Percentiles rank a stretch among this genome's conserved stretches.
phyloP scores from a whole-genome alignment of 257 asterid genomes.

The Solanum medicagineum region DNA sequence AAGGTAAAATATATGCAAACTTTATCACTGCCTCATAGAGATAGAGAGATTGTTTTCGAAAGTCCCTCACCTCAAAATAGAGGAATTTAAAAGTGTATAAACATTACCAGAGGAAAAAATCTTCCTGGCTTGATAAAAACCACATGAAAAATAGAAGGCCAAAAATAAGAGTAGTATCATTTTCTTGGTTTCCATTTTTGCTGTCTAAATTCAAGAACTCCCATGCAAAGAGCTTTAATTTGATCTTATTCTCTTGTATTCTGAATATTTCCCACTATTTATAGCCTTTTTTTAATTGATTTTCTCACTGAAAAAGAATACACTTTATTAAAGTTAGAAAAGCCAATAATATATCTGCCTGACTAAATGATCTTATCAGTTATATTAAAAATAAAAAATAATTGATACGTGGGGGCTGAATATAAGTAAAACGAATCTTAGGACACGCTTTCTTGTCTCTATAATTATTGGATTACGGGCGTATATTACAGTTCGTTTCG shows the following conservation, averaged over 20 bases:
- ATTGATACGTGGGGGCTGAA: neutral
- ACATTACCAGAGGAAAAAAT: slow-evolving; percentile 14
- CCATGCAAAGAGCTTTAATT: neutral
- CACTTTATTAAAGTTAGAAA: neutral
- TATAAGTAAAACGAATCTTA: neutral
- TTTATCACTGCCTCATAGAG: too few species aligned
- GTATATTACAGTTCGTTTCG: too few species aligned
- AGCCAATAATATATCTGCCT: neutral
- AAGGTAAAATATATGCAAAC: too few species aligned
- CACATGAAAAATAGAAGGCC: slow-evolving; percentile 9
- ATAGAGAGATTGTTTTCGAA: too few species aligned
- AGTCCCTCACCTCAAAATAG: too few species aligned
- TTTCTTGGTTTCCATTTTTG: slow-evolving; percentile 16
- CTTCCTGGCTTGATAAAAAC: neutral
- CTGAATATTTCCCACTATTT: neutral
- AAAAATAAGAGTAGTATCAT: slow-evolving; percentile 8
- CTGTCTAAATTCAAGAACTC: neutral
- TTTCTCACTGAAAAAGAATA: neutral
- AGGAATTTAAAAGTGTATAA: neutral
- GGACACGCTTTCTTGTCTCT: neutral
- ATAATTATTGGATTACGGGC: neutral
- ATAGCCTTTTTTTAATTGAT: neutral
- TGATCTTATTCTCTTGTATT: neutral
- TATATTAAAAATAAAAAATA: neutral
- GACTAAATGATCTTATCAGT: neutral